Percentiles rank a stretch among this genome's conserved stretches.
Conservation (phyloP, 2,329 filamentous ascomycete species). For the Hymenoscyphus linearis region DNA sequence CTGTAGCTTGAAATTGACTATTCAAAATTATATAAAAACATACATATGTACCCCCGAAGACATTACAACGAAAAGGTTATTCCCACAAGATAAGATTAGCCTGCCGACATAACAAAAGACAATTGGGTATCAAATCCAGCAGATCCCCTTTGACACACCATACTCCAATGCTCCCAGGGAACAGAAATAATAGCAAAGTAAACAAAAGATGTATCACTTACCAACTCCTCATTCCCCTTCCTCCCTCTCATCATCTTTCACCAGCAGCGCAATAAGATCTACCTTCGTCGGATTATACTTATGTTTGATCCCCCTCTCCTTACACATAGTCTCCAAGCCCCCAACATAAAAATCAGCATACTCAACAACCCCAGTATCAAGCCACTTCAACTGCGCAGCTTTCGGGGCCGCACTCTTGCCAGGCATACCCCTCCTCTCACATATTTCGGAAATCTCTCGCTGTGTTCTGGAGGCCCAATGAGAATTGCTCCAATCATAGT, state of each 20-base stretch:
- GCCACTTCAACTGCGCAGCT: constrained; percentile 20
- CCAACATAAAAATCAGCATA: constrained; percentile 18
- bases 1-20: no score
- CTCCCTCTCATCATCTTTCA: constrained; percentile 12
- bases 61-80: no score
- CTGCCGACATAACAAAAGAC: no score
- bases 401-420: constrained; percentile 11
- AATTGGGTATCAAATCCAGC: no score
- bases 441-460: constrained; percentile 15
- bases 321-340: constrained; percentile 10
- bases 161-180: no score
- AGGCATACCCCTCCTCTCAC: constrained; percentile 12
- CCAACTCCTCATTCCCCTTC: background rate
- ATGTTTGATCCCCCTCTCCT: constrained; percentile 5
- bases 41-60: no score
- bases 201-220: background rate
- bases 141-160: no score
- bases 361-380: constrained; percentile 17
- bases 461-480: constrained; percentile 19
- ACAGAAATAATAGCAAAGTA: background rate
- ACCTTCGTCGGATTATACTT: constrained; percentile 14
- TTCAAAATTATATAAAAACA: no score
- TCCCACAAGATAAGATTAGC: no score
- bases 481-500: constrained; percentile 20
- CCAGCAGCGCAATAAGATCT: constrained; percentile 10